phyloP scores from a whole-genome alignment of 331 rosid genomes.

The Stylosanthes scabra region DNA sequence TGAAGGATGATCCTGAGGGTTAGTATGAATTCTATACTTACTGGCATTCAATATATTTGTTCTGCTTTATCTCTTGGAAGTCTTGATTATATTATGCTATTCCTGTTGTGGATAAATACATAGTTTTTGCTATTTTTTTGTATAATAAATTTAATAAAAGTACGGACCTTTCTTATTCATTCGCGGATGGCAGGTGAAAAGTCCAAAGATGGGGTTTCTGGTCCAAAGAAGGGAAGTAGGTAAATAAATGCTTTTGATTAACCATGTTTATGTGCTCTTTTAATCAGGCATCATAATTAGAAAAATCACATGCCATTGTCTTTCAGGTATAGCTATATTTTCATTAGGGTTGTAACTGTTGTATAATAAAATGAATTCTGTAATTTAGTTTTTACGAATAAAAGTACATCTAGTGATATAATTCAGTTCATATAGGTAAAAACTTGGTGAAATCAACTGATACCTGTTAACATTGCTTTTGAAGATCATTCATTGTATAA shows the following conservation, averaged over 20 bases:
- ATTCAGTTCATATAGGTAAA: slow-evolving; percentile 22
- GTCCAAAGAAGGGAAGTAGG: slow-evolving; percentile 99
- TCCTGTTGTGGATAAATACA: slow-evolving; percentile 66
- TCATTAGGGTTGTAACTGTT: slow-evolving; percentile 41
- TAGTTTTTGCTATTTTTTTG: slow-evolving; percentile 66
- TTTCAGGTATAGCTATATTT: slow-evolving; percentile 51
- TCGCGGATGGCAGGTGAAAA: slow-evolving; percentile 99
- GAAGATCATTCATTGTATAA: slow-evolving; percentile 27
- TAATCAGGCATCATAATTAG: slow-evolving; percentile 61
- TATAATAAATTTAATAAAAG: slow-evolving; percentile 88
- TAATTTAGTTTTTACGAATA: slow-evolving; percentile 33
- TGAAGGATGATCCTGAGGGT: slow-evolving; percentile 77
- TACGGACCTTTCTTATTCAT: slow-evolving; percentile 97
- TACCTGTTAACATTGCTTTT: slow-evolving; percentile 12
- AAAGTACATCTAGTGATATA: slow-evolving; percentile 17
- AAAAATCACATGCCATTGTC: slow-evolving; percentile 43
- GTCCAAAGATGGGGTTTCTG: slow-evolving; percentile 99
- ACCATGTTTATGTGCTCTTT: slow-evolving; percentile 74
- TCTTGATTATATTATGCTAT: slow-evolving; percentile 47
- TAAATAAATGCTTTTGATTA: slow-evolving; percentile 98
- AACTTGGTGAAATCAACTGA: slow-evolving; percentile 6
- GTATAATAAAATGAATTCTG: slow-evolving; percentile 22
- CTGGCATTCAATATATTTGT: slow-evolving; percentile 33
- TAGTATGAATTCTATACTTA: slow-evolving; percentile 49
- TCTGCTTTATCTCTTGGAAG: slow-evolving; percentile 40